Conservation (phyloP, 768 basidiomycete species). For the Tubosaeta brunneosetosa region DNA sequence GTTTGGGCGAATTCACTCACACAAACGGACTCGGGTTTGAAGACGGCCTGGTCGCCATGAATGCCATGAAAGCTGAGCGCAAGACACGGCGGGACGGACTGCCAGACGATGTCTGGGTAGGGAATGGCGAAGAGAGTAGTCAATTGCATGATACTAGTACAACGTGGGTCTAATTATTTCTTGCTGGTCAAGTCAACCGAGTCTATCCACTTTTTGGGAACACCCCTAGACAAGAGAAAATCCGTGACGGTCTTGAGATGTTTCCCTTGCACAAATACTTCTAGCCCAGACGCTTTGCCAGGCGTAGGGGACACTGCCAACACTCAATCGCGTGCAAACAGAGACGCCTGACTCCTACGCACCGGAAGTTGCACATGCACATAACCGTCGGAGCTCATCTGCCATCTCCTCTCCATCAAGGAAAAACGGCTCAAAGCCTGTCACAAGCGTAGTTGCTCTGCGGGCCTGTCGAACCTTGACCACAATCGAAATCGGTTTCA, state of each 20-base stretch:
- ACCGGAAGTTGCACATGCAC: conserved; percentile 80
- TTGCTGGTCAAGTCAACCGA: conserved; percentile 41
- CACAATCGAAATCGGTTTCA: conserved; percentile 65
- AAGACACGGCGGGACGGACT: conserved; percentile 38
- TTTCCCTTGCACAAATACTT: conserved; percentile 84
- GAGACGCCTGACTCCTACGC: conserved; percentile 16
- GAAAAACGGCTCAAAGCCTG: conserved; percentile 75
- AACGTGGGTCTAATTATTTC: conserved; percentile 32
- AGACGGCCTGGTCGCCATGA: conserved; percentile 49
- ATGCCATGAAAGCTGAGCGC: conserved; percentile 52
- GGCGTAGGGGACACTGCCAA: conserved; percentile 54
- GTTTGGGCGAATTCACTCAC: conserved; percentile 10
- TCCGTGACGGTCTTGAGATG: conserved; percentile 65
- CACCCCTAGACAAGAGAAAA: conserved; percentile 61
- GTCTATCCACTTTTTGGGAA: conserved; percentile 82
- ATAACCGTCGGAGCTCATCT: conserved; percentile 70
- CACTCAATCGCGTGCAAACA: neutral
- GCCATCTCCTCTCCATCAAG: conserved; percentile 68
- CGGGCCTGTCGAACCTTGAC: conserved; percentile 75
- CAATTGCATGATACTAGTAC: conserved; percentile 1
- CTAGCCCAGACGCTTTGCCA: conserved; percentile 54
- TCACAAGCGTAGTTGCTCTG: conserved; percentile 71
- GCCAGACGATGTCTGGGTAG: conserved; percentile 14
- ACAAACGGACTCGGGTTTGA: conserved; percentile 41
- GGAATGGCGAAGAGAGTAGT: conserved; percentile 18